Evolutionary conservation across 2,329 filamentous ascomycete genomes (phyloP), one percentile per base, ranked within the genome.

Genomic region (Colletotrichum orchidophilum): DNA sequence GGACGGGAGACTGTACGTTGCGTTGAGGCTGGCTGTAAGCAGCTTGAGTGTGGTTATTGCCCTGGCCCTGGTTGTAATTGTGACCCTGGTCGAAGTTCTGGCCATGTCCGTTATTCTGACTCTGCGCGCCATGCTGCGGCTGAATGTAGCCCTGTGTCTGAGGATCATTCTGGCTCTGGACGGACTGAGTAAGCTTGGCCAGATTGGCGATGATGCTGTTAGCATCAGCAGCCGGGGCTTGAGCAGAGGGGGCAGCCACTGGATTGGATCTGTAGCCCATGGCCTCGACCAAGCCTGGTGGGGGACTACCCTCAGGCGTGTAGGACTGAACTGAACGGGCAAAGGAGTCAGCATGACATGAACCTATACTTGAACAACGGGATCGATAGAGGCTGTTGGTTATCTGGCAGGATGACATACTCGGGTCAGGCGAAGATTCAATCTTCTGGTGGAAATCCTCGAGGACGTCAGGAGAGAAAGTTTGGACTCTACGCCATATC

Each of bases 401-500:
- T n/a, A 18, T 26, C 21, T 21, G 73, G 74, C 27, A 27, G 74
- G 73, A 72, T 75, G 75, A 86, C 92, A 87, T 94, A 95, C 92
- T 90, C 79, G 88, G 86, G 75, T 85, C 81, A 70, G 85, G 79
- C 60, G 88, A 85, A 72, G 90, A 87, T 74, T 87, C 92, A 77
- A 97, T 81, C 82, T 94, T 95, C 79, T 94, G 88, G 83, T 94
- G 96, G 87, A 97, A 97, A 46, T 90, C 90, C 73, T 87, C 87
- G 76, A 99, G 89, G 90, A 97, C 92, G 64, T 91, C 82, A 52
- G 87, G 81, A 29, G 96, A 95, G 81, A 99, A 98, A 26, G 95
- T 98, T 80, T 93, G 92, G 74, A 94, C 94, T 79, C 96, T 96
- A 81, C 98, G 95, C 96, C 96, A 99, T 76, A 99, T 99, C 80